Evolutionary conservation across 2,329 filamentous ascomycete genomes (phyloP), one percentile per base, ranked within the genome.

Genomic region (Teratosphaeria viscida): DNA sequence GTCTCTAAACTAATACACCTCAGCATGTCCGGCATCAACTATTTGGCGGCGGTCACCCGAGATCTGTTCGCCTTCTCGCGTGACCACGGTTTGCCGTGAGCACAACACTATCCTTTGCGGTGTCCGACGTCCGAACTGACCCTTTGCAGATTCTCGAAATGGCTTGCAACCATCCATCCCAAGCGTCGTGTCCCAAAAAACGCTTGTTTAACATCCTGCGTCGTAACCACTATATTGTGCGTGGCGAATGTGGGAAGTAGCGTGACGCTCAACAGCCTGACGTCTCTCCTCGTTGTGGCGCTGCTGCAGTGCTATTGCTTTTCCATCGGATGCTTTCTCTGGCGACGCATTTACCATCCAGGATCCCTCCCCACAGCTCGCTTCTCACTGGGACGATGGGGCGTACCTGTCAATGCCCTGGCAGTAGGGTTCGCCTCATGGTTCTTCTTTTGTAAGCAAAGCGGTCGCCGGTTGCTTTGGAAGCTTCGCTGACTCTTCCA

Each of bases 221-320:
- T 64, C 34, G 63, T 66, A 54, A 62, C 64, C 35, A 59, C 57
- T 16, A 47, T 71, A 29, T 62, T 74, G 6, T 67, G 68, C n/a
- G 60, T 75, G 10, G 68, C 75, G 47, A 32, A 55, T 60, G 12
- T 79, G 79, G 3, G 78, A 80, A 62, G 53, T 23, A 54, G 27
- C 27, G 27, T 37, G 12, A 16, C 27, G 5, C 53, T 79, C 57
- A 71, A 73, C 59, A 75, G 74, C 52, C 74, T 77, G 54, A 71
- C 79, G 26, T 73, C 74, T 5, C 68, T 79, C 8, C 70, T 71
- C 3, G 70, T 73, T 2, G 71, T 67, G 29, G 74, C 75, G 2
- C 68, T 76, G 19, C 71, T 79, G 62, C 68, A 70, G 1, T 71
- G 77, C 16, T 77, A 77, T 61, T 71, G 75, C 32, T 61, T 73